Evolutionary conservation across 2,329 filamentous ascomycete genomes (phyloP), one percentile per base, ranked within the genome.

Genomic region (Colletotrichum cereale): DNA sequence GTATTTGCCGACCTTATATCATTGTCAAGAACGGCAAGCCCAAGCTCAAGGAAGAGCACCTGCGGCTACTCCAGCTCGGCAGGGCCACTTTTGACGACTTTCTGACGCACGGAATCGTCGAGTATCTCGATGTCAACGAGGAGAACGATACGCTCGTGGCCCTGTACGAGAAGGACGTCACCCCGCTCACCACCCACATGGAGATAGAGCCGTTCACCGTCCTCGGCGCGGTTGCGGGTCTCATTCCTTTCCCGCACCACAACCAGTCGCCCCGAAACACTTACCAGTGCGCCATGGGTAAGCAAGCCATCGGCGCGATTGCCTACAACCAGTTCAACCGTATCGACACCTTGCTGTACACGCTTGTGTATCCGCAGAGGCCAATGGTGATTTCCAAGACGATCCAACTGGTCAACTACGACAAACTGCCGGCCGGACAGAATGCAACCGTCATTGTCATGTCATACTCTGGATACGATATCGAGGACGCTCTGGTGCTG

Each of bases 241-340:
- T 99, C 47, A 99, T 99, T 80, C 96, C 96, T 5, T 99, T 98
- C 79, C 96, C 96, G 11, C 96, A 99, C 81, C 96, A 99, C 86
- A 99, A 99, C 82, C 96, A 99, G 81, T 99, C 97, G 21, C 96
- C 96, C 12, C 89, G 96, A 87, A 99, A 99, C 80, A 99, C 96
- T 0, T 99, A 99, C 79, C 96, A 98, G 86, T 98, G 96, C 84
- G 96, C 96, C 83, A 99, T 99, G 96, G 96, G 96, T 89, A 99
- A 99, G 84, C 96, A 99, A 92, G 96, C 96, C 48, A 98, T 99
- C 80, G 96, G 96, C 42, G 95, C 96, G 42, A 98, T 99, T 79
- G 96, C 96, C 21, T 97, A 97, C 79, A 99, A 99, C 79, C 96
- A 99, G 81, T 97, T 98, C 84, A 93, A 96, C 77, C 92, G 96